phyloP scores from a whole-genome alignment of 1,139 yeast species.

The Ashbya aceris region DNA sequence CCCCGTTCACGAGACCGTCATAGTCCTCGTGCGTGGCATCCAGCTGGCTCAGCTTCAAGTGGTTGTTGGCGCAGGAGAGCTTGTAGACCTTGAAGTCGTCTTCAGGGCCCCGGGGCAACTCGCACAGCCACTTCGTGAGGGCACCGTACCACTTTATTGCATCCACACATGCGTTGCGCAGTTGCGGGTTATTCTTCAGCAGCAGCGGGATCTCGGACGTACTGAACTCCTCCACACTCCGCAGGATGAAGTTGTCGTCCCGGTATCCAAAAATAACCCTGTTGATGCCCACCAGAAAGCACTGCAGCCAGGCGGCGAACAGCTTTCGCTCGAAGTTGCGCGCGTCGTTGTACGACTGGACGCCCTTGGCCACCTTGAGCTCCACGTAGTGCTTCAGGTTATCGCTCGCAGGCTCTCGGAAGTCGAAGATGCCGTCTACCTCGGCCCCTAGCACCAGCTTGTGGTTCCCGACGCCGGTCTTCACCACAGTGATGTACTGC shows the following conservation, averaged over 20 bases:
- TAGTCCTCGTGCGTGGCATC: slow-evolving; percentile 27
- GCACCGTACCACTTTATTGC: slow-evolving; percentile 84
- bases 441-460: slow-evolving; percentile 77
- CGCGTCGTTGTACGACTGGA: slow-evolving; percentile 34
- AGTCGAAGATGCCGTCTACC: slow-evolving; percentile 83
- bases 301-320: slow-evolving; percentile 84
- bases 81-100: slow-evolving; percentile 37
- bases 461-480: slow-evolving; percentile 72
- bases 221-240: slow-evolving; percentile 61
- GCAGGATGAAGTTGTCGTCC: slow-evolving; percentile 56
- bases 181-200: slow-evolving; percentile 37
- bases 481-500: slow-evolving; percentile 69
- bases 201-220: slow-evolving; percentile 71
- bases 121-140: slow-evolving; percentile 66
- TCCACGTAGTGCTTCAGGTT: slow-evolving; percentile 74
- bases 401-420: slow-evolving; percentile 44
- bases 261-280: slow-evolving; percentile 78
- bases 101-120: slow-evolving; percentile 41
- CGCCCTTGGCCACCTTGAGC: slow-evolving; percentile 59
- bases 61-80: slow-evolving; percentile 35
- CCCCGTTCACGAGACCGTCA: slow-evolving; percentile 28
- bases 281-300: slow-evolving; percentile 76
- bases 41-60: slow-evolving; percentile 35
- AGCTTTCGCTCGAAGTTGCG: slow-evolving; percentile 59
- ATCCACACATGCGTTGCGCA: slow-evolving; percentile 56